Evolutionary conservation across 352 stramenopile species (phyloP), one percentile per base, ranked within the genome.

Genomic region (Phytophthora sp.): DNA sequence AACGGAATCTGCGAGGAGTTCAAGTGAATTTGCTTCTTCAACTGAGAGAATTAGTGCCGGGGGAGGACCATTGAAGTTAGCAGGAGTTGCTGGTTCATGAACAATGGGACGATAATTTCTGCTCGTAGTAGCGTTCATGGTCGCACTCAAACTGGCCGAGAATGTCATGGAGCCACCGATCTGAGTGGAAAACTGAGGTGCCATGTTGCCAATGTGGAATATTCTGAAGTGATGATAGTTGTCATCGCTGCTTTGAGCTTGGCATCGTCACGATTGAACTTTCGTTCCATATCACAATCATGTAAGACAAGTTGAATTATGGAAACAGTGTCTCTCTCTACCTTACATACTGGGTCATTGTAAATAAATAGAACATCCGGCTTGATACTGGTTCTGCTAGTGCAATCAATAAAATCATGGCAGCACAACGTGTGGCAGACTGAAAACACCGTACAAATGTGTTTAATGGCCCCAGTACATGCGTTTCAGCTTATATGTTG

Each of bases 151-250:
- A 20, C 50, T 72, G n/a, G 58, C 64, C 2, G 58, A 65, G 15
- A 72, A 72, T 1, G 64, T 72, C 64, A 72, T 72, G 6, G 63
- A 64, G 1, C 62, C 57, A 8, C 35, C 42, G 15, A 69, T 38
- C 31, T 72, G 64, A 7, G 58, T 63, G 17, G 49, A 49, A 41
- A 68, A 72, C 35, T 67, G 56, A 1, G 56, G 57, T 5, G 63
- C 34, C 56, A 68, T 48, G 50, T 26, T 17, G 4, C 51, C 1
- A 24, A 38, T 9, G n/a, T 2, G 18, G 20, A 35, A 38, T 7
- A 52, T 41, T 43, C 7, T 4, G 11, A 55, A 69, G 39, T 69
- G 60, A 41, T 31, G 38, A 43, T 18, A 28, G 39, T 15, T 6
- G 6, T 12, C 6, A 21, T 43, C 2, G 13, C 32, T 39, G 13